Conservation (phyloP, 2,329 filamentous ascomycete genomes). For the Pseudopyrenochaeta lycopersici region DNA sequence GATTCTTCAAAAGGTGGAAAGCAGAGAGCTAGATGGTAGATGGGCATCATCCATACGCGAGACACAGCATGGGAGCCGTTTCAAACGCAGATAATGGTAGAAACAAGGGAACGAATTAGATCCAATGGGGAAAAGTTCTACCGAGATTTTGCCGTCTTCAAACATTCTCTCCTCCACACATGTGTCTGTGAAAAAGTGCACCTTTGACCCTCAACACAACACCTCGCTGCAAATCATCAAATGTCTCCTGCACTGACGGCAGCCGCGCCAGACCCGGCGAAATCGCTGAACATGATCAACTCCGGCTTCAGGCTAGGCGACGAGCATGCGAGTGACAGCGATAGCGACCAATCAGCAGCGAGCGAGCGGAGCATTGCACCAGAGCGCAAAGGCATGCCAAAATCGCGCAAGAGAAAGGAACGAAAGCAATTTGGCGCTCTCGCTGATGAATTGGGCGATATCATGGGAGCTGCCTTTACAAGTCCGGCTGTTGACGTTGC, state of each 20-base stretch:
- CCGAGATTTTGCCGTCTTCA: slow-evolving; percentile 19
- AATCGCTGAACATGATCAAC: not conserved
- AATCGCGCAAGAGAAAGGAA: slow-evolving; percentile 26
- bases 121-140: slow-evolving; percentile 26
- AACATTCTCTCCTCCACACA: slow-evolving; percentile 10
- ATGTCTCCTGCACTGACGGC: slow-evolving; percentile 14
- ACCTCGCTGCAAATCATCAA: slow-evolving; percentile 1
- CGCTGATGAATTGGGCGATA: slow-evolving; percentile 25
- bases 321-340: slow-evolving; percentile 25
- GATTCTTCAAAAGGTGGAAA: slow-evolving; percentile 26
- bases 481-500: slow-evolving; percentile 2
- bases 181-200: not conserved
- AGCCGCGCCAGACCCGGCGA: slow-evolving; percentile 1
- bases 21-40: slow-evolving; percentile 32
- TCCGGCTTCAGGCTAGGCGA: slow-evolving; percentile 24
- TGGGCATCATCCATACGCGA: slow-evolving; percentile 20
- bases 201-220: slow-evolving; percentile 4
- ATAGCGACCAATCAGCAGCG: slow-evolving; percentile 33
- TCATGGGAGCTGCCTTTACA: slow-evolving; percentile 27
- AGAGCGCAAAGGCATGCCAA: slow-evolving; percentile 14
- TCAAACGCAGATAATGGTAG: slow-evolving; percentile 25
- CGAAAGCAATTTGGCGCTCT: slow-evolving; percentile 30
- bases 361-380: slow-evolving; percentile 30
- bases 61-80: slow-evolving; percentile 11
- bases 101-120: slow-evolving; percentile 30